Base-by-base conservation (phyloP, 1,284 basidiomycete species). In the Marasmius fiardii region DNA sequence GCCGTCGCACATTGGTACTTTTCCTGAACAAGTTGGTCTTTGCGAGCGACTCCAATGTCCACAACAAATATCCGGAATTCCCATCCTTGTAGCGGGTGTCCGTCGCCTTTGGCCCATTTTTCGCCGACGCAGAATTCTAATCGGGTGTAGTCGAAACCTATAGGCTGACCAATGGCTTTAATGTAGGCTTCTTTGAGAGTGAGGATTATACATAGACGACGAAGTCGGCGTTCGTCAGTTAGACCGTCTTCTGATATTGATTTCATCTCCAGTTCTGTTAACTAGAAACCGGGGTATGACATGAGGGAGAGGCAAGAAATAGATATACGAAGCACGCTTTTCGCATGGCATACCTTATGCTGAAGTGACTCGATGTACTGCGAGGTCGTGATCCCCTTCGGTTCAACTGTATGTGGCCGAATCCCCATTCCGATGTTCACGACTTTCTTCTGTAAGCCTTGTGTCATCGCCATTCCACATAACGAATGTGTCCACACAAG, bases 401-500 rank as follows among this genome's bases (percentile, higher is more conserved):
- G 83, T 58, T 83, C 80, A 3, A 83, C 79, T 31, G 71, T 74
- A 50, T 88, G 73, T 54, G 83, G 81, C 63, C 88, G 86, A 63
- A 90, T 79, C 3, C 85, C 88, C 20, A 92, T 73, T 2, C 89
- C 90, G 61, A 92, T 84, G 68, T 90, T 89, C 62, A 88, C 75
- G 41, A 91, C 89, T 57, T 87, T 83, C 50, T 81, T 79, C 58
- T 85, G 83, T 6, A 78, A 77, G 4, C 89, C 89, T 63, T 91
- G 88, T 1, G 87, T 87, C 82, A 90, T 91, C 43, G 88, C 85
- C 85, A 92, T 88, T 16, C 86, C 88, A 54, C 88, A 82, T 11
- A 90, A 68, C 11, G 85, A 86, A 58, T 80, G 79, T 58, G 86
- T 81, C 63, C 79, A 84, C 2, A 83, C 76, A 41, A 89, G 81